Base-by-base conservation (phyloP, 257 asterid genomes). In the Ligustrum vulgare region DNA sequence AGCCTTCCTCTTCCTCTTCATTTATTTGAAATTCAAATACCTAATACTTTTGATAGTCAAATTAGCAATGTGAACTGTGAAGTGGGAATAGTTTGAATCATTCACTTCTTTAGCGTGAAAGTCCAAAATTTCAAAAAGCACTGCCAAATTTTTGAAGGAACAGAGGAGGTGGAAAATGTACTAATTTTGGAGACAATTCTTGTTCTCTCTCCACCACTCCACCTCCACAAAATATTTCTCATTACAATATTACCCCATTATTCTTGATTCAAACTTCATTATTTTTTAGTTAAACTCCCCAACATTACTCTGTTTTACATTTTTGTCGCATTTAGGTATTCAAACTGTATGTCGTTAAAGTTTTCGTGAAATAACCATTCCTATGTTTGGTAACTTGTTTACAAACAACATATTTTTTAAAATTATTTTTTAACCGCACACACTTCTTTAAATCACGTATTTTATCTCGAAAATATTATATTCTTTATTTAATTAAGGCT, bases 91-190 rank as follows among this genome's bases (percentile, higher is more conserved):
- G 37, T 72, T 37, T 15, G 68, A 33, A 62, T 32, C 39, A 13
- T 69, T n/a, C 20, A 2, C 34, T 60, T 8, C 6, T 45, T 13
- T 2, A 71, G 74, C 73, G 83, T 81, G 83, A 83, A 79, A 49
- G 33, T 43, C n/a, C 35, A 56, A 43, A 31, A 56, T 69, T 78
- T 80, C 66, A 71, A 70, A 74, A 34, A 22, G 41, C 35, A 32
- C 16, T 6, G 33, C 71, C 34, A 35, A 67, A 36, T 43, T 64
- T 20, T 39, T 7, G 7, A 51, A 75, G 9, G 9, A 18, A 33
- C 54, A 66, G 72, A 73, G n/a, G n/a, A 45, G 72, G 79, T 77
- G 79, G 81, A 80, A 80, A 80, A 79, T 67, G 36, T 49, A 76
- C 13, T 73, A 31, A 28, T 10, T 18, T 76, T 47, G 36, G 47